Percentiles rank a stretch among this genome's conserved stretches.
phyloP scores from a whole-genome alignment of 2,329 filamentous ascomycete species.

The Knoxdaviesia capensis region DNA sequence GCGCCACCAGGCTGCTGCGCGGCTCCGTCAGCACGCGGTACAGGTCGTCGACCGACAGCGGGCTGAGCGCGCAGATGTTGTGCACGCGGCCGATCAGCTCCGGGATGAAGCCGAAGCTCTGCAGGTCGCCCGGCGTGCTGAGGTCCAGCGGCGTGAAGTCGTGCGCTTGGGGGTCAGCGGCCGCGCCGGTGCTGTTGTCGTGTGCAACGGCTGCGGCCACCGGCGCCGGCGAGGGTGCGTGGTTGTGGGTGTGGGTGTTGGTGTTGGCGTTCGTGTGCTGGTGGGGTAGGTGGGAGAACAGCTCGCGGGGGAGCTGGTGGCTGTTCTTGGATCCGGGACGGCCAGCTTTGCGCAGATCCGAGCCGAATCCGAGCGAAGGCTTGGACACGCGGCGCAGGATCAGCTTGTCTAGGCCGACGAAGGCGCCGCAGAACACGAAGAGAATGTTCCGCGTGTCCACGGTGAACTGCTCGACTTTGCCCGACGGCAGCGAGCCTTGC shows the following conservation, averaged over 20 bases:
- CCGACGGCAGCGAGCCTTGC: slow-evolving; percentile 22
- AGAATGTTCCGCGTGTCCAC: slow-evolving; percentile 91
- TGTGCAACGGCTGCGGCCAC: slow-evolving; percentile 17
- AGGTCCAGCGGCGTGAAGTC: slow-evolving; percentile 45
- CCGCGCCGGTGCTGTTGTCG: slow-evolving; percentile 17
- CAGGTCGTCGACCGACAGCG: slow-evolving; percentile 47
- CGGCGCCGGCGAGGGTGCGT: slow-evolving; percentile 18
- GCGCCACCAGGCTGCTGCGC: slow-evolving; percentile 66
- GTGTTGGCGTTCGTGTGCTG: slow-evolving; percentile 12
- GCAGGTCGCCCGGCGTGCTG: slow-evolving; percentile 54
- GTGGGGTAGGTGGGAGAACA: slow-evolving; percentile 36
- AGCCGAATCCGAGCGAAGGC: slow-evolving; percentile 76
- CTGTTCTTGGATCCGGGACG: slow-evolving; percentile 16
- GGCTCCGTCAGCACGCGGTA: slow-evolving; percentile 85
- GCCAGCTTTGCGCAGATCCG: slow-evolving; percentile 41
- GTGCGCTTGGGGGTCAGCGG: slow-evolving; percentile 6
- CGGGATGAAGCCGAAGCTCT: slow-evolving; percentile 78
- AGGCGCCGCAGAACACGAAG: slow-evolving; percentile 92
- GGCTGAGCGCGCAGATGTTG: slow-evolving; percentile 67
- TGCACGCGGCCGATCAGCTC: slow-evolving; percentile 93
- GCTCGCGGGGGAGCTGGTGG: slow-evolving; percentile 43
- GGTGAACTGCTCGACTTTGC: slow-evolving; percentile 43
- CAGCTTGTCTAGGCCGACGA: slow-evolving; percentile 76
- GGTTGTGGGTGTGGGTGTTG: slow-evolving; percentile 6
- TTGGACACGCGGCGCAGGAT: slow-evolving; percentile 75